phyloP scores from a whole-genome alignment of 768 basidiomycete species.

The Boletus tomentosulus region DNA sequence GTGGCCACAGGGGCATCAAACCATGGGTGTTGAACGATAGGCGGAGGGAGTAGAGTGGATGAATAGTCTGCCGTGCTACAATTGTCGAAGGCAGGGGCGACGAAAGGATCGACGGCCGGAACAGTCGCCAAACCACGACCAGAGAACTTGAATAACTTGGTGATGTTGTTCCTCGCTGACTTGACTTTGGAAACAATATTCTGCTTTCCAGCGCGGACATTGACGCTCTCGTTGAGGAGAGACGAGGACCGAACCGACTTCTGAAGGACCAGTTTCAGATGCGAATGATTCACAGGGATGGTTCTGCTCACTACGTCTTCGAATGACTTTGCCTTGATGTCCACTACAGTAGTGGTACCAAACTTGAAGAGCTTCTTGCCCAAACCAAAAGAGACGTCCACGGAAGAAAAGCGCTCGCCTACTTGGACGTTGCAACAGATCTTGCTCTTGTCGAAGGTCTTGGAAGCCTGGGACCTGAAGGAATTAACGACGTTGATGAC shows the following conservation, averaged over 20 bases:
- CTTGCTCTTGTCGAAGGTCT: slow-evolving; percentile 4
- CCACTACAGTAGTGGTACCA: background rate
- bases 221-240: background rate
- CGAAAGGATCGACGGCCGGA: background rate
- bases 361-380: slow-evolving; percentile 10
- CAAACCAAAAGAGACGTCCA: background rate
- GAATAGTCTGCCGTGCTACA: background rate
- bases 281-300: background rate
- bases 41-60: background rate
- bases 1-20: background rate
- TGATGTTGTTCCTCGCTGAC: slow-evolving; percentile 10
- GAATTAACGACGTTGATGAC: slow-evolving; percentile 5
- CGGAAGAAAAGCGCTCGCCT: background rate
- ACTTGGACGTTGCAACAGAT: background rate
- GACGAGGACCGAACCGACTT: background rate
- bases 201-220: slow-evolving; percentile 2
- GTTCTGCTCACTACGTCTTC: slow-evolving; percentile 5
- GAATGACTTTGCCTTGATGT: background rate
- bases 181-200: slow-evolving; percentile 10
- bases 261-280: background rate
- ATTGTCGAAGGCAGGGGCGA: background rate
- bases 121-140: background rate
- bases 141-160: slow-evolving; percentile 14
- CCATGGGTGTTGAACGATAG: background rate
- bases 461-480: slow-evolving; percentile 12